Conservation (phyloP, 257 asterid species). For the Salvia miltiorrhiza region DNA sequence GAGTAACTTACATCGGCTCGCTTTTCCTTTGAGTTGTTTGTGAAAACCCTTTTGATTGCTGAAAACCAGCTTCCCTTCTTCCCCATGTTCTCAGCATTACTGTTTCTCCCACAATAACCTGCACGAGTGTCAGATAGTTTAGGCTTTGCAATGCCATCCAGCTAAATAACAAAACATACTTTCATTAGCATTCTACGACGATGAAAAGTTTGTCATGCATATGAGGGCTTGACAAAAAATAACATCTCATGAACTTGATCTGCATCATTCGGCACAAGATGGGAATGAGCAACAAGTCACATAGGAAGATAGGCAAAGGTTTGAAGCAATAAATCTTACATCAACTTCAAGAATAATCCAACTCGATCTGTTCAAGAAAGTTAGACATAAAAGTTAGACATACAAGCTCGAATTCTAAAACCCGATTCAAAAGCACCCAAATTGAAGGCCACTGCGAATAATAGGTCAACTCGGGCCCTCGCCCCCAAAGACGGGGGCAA, state of each 20-base stretch:
- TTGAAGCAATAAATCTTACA: background rate
- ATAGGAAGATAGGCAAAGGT: background rate
- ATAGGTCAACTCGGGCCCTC: background rate
- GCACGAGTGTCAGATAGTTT: constrained; percentile 5
- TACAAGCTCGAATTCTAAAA: background rate
- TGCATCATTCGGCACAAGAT: background rate
- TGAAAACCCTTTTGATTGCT: constrained; percentile 81
- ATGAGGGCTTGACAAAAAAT: background rate
- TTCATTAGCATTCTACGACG: background rate
- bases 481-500: background rate
- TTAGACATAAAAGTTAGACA: background rate
- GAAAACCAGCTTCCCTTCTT: constrained; percentile 97
- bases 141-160: background rate
- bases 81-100: constrained; percentile 92
- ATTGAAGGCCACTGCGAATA: background rate
- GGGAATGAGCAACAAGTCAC: background rate
- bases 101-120: constrained; percentile 41
- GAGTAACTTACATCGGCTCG: constrained; percentile 46
- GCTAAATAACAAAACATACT: background rate
- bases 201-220: background rate
- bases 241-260: background rate
- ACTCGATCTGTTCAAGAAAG: background rate
- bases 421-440: background rate
- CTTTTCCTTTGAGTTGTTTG: constrained; percentile 70
- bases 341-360: background rate